Conservation (phyloP, 352 stramenopile genomes). For the Phytophthora palmivora region DNA sequence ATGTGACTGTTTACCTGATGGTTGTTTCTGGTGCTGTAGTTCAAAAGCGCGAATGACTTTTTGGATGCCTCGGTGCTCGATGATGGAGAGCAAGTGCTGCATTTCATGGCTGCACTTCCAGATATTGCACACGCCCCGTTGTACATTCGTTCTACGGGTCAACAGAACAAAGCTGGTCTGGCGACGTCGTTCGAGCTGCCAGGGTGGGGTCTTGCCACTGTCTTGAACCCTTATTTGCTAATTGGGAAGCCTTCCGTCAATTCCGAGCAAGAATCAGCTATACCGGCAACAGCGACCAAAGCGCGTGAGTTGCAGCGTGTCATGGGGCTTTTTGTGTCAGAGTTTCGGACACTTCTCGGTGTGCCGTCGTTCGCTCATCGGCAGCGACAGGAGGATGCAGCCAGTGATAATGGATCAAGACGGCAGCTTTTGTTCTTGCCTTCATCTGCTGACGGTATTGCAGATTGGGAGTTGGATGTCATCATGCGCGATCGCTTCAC, state of each 20-base stretch:
- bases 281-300: constrained; percentile 9
- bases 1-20: neutral
- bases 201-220: constrained; percentile 66
- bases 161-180: constrained; percentile 17
- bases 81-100: constrained; percentile 77
- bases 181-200: constrained; percentile 78
- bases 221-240: constrained; percentile 52
- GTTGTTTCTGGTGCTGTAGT: constrained; percentile 40
- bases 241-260: constrained; percentile 4
- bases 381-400: constrained; percentile 32
- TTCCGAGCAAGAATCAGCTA: neutral
- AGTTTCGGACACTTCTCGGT: constrained; percentile 70
- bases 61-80: constrained; percentile 66
- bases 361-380: constrained; percentile 61
- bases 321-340: constrained; percentile 74
- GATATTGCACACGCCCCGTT: constrained; percentile 55
- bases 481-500: constrained; percentile 55
- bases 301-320: constrained; percentile 50
- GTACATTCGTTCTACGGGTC: constrained; percentile 45
- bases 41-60: constrained; percentile 84
- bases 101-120: constrained; percentile 80
- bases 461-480: constrained; percentile 79
- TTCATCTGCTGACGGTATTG: constrained; percentile 55
- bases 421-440: constrained; percentile 52
- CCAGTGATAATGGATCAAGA: constrained; percentile 3